A percentile compares a stretch with the other conserved stretches of the same genome.
phyloP scores from a whole-genome alignment of 192 early-diverging fungal genomes.

The Coemansia sp. region DNA sequence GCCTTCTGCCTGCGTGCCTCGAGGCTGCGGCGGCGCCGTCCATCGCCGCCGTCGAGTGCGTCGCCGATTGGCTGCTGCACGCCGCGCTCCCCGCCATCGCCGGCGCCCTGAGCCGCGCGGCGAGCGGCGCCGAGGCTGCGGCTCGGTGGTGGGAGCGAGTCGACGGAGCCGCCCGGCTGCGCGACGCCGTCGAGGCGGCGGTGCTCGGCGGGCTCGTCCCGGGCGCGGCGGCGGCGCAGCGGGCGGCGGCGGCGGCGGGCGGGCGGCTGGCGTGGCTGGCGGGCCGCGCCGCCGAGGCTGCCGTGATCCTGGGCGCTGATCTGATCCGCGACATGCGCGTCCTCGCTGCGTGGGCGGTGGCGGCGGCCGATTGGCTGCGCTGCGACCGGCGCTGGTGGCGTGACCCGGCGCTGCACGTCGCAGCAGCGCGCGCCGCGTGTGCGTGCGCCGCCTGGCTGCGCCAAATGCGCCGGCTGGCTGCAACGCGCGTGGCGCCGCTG shows the following conservation, averaged over 20 bases:
- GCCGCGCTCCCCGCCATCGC: conserved; percentile 21
- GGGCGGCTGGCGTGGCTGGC: conserved; percentile 23
- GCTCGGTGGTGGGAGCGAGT: conserved; percentile 35
- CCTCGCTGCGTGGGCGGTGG: not conserved
- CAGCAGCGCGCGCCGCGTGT: not conserved
- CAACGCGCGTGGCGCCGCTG: not conserved
- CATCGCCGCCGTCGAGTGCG: conserved; percentile 31
- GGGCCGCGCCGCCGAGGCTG: conserved; percentile 11
- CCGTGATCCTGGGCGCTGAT: conserved; percentile 18
- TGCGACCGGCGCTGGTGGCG: conserved; percentile 34
- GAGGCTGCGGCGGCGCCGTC: too few species aligned
- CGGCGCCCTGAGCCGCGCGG: not conserved
- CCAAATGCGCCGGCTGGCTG: not conserved
- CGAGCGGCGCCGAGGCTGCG: not conserved
- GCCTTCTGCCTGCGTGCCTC: too few species aligned
- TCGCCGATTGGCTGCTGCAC: conserved; percentile 35
- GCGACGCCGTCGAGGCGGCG: conserved; percentile 18
- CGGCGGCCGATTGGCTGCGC: conserved; percentile 7
- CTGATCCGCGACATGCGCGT: conserved; percentile 15
- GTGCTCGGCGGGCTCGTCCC: conserved; percentile 30
- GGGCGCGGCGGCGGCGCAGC: too few species aligned
- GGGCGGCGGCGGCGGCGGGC: not conserved
- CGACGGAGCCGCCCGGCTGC: conserved; percentile 18
- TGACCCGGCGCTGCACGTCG: not conserved
- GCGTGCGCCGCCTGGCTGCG: not conserved